Evolutionary conservation across 371 early-diverging fungal genomes (phyloP), one percentile per base, ranked within the genome.

Genomic region (Conidiobolus incongruus): DNA sequence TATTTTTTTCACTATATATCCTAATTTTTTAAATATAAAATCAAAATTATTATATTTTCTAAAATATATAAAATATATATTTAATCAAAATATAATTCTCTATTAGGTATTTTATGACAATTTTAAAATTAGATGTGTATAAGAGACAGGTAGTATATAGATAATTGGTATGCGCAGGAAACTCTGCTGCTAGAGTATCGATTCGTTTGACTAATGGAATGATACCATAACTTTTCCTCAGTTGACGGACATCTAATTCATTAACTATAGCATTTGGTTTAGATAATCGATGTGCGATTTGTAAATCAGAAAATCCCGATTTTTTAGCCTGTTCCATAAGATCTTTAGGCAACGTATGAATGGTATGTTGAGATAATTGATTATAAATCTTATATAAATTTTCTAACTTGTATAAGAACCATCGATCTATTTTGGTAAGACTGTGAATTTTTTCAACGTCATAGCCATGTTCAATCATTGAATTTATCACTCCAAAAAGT

Each of bases 331-430:
- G 54, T 31, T 64, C 58, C 35, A 87, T 47, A 35, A 76, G 52
- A 19, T 65, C 63, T 7, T 44, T 44, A 37, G 68, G 62, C 35
- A 78, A 49, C 26, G 43, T 55, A 37, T 66, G 54, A 26, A 68
- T 54, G 40, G 59, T 54, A 44, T 52, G 50, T 24, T 58, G 55
- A 41, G 44, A 48, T 1, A 72, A 52, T 19, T 65, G 58, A 35
- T 56, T 51, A 16, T 66, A 62, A n/a, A 67, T 45, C 7, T 58
- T 46, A 15, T 55, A 49, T 53, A 87, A 77, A 48, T 72, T 74
- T 60, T 72, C 61, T 24, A 87, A 55, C 63, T 83, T 86, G 72
- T 83, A 74, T 62, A 94, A 70, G 72, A 94, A 94, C 92, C 92
- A 94, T 49, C 68, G 67, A 63, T 94, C 94, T 48, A 94, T 84